Conservation (phyloP, 805 yeast species). For the Cyberlindnera misumaiensis region DNA sequence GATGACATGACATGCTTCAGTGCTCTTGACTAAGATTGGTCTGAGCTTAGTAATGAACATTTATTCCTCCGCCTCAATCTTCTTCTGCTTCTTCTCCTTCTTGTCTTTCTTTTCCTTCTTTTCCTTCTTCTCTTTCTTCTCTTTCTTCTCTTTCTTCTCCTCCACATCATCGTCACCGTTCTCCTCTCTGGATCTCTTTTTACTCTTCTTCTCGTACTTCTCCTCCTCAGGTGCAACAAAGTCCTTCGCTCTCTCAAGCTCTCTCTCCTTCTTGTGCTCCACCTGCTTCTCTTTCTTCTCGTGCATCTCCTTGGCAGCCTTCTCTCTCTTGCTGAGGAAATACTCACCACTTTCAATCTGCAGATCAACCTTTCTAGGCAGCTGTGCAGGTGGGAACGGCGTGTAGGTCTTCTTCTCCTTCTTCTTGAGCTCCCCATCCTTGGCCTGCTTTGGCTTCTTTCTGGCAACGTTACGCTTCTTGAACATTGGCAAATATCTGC, state of each 20-base stretch:
- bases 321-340: constrained; percentile 83
- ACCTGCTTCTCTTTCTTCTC: constrained; percentile 78
- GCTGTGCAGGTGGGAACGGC: constrained; percentile 98
- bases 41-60: too few species aligned
- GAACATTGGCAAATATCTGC: constrained; percentile 91
- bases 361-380: constrained; percentile 93
- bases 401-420: constrained; percentile 66
- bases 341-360: constrained; percentile 98
- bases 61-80: too few species aligned
- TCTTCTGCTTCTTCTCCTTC: constrained; percentile 12
- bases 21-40: too few species aligned
- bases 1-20: too few species aligned
- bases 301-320: constrained; percentile 59
- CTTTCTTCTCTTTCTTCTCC: constrained; percentile 22
- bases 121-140: constrained; percentile 25
- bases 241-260: constrained; percentile 66
- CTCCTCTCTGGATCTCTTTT: constrained; percentile 23
- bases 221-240: constrained; percentile 84
- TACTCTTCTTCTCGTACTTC: constrained; percentile 35
- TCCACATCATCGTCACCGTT: constrained; percentile 24
- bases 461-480: constrained; percentile 95
- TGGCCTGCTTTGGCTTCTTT: constrained; percentile 70
- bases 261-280: constrained; percentile 57
- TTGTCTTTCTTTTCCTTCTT: constrained; percentile 12
- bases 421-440: constrained; percentile 38